Evolutionary conservation across 1,139 yeast species (phyloP), one percentile per base, ranked within the genome.

Genomic region (Pneumocystis canis): DNA sequence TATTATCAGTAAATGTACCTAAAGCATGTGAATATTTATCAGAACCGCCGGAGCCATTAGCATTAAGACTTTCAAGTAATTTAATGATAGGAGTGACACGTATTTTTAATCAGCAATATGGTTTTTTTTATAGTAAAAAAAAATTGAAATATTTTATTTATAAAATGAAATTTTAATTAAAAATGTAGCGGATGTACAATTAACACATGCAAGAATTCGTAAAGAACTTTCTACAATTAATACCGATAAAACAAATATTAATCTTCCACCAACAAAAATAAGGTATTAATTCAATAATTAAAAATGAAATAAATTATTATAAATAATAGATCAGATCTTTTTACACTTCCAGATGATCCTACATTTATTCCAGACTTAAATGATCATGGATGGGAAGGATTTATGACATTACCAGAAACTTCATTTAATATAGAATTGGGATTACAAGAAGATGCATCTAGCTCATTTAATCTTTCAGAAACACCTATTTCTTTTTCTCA

Each of bases 21-120:
- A 63, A 64, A 28, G 69, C 70, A 14, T 69, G 71, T 61, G 58
- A 60, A 11, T 58, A 65, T n/a, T 62, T 69, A 3, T 59, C 63
- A 16, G 62, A 63, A 56, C 71, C 71, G 5, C 65, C 70, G 9
- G 69, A 68, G 61, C 71, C 74, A 0, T 68, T 74, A 30, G 74
- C 79, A 1, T 74, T 83, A 33, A 71, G 84, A 41, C 73, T 78
- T 33, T 74, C 79, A 0, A 81, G 87, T 0, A 79, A 74, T 63
- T 71, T 84, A 31, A 71, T 84, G 65, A 79, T 80, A 67, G 89
- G 89, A 0, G 77, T 83, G 1, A 76, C 85, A 0, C 69, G 84
- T 56, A 77, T 82, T 39, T 83, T 81, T 70, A 79, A 76, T 64
- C 79, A 80, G 58, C 81, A 83, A 69, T 76, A 80, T 0, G 77